Base-by-base conservation (phyloP, 345 rosid genomes). In the Euclidium syriacum region DNA sequence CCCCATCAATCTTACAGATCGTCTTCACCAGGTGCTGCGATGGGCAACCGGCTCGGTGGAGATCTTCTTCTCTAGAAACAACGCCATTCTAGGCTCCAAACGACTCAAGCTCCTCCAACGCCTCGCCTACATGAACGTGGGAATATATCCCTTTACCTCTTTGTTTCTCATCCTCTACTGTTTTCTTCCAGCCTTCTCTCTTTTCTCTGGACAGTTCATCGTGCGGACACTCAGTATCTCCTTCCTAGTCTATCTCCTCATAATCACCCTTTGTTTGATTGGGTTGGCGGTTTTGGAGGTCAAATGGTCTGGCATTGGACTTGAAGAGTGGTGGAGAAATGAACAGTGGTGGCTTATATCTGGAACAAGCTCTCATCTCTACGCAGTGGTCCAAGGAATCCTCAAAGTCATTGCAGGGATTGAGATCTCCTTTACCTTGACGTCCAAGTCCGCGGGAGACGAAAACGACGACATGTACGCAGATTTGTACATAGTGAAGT, bases 301-400 rank as follows among this genome's bases (percentile, higher is more conserved):
- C 59, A 85, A 78, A 35, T 94, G 99, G 96, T 76, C 96, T 0
- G 97, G 90, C 3, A 84, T 87, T 8, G 83, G 58, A 3, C 65
- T 94, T 35, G 96, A 94, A 61, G 97, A 94, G 35, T 94, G 99
- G 99, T 94, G 99, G 97, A 79, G 99, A 75, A 94, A 94, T 30
- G 97, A 94, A 60, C 96, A 94, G 60, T 94, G 87, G 72, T 90
- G 96, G 97, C 83, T 94, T 7, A 94, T 90, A 32, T 80, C 91
- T 0, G 97, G 97, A 29, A 87, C 97, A 14, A 94, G 96, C n/a
- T 79, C 97, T 52, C 99, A 90, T 72, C 70, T 85, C 3, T 89
- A 91, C 4, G 99, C 97, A 0, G 96, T 90, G 5, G 64, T 90
- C 9, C 97, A 87, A 54, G 96, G 96, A 19, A 82, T 94, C 24